Evolutionary conservation across 371 early-diverging fungal genomes (phyloP), one percentile per base, ranked within the genome.

Genomic region (Vairimorpha necatrix): DNA sequence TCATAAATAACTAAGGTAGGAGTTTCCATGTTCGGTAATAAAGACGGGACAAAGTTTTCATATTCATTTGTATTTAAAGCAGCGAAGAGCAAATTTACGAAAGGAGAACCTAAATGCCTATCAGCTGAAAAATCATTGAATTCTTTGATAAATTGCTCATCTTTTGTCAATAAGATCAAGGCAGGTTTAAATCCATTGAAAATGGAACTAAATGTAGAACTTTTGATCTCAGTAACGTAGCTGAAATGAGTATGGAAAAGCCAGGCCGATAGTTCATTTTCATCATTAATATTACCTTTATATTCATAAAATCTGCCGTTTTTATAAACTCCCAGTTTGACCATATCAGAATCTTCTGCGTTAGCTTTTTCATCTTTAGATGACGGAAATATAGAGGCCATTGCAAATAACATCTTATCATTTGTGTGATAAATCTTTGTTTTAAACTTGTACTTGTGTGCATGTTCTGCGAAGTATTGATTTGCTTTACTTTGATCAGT

Each of bases 131-230:
- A 53, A 33, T 75, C 69, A 50, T 86, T 86, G 69, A 82, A 83
- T 53, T 74, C 67, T 2, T 65, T 63, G 3, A 83, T 39, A 30
- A 73, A 80, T 33, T 80, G 39, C n/a, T 81, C 83, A 32, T 67
- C 74, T 38, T 74, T 34, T 24, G 83, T 80, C 0, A 86, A 26
- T 18, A 86, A 71, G 24, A 83, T 28, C 34, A 85, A 53, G 11
- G 78, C 84, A 18, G 86, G 86, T 66, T 86, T 86, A 28, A 83
- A 70, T 0, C 86, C 86, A 72, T 85, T 84, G 76, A 86, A 86
- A 47, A 86, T 77, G 18, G 82, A 69, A 62, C 78, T 83, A 73
- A 86, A 86, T 69, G 84, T 85, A n/a, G 82, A 79, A 48, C 81
- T 84, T 0, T 53, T 71, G 9, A 86, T 75, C 62, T 70, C 80